phyloP scores from a whole-genome alignment of 768 basidiomycete species.

The Lactarius trivialis region DNA sequence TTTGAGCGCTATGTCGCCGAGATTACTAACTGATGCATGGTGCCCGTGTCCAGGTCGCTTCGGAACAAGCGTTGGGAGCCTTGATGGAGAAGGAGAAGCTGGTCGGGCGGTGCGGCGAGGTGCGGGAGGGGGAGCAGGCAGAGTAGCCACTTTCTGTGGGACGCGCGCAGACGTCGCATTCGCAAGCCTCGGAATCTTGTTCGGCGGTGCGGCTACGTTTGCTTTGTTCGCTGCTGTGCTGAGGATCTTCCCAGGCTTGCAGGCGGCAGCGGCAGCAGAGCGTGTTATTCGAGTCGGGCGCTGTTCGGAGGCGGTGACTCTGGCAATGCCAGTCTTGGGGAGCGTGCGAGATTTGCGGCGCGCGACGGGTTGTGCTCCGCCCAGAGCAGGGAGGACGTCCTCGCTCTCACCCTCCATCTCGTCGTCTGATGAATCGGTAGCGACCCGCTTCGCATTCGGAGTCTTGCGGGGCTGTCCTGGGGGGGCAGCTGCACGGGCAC shows the following conservation, averaged over 20 bases:
- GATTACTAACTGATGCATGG: slow-evolving; percentile 37
- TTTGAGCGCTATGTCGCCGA: slow-evolving; percentile 47
- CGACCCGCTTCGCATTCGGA: slow-evolving; percentile 65
- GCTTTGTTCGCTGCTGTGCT: slow-evolving; percentile 25
- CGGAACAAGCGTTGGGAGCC: slow-evolving; percentile 64
- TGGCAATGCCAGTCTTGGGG: slow-evolving; percentile 30
- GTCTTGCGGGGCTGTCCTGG: slow-evolving; percentile 87
- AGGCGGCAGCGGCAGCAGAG: slow-evolving; percentile 43
- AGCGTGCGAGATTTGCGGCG: slow-evolving; percentile 29
- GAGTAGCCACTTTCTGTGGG: slow-evolving; percentile 27
- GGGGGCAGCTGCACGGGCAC: slow-evolving; percentile 63
- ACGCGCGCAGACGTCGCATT: slow-evolving; percentile 42
- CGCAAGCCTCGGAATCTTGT: slow-evolving; percentile 37
- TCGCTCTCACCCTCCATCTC: slow-evolving; percentile 47
- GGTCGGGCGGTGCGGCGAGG: slow-evolving; percentile 38
- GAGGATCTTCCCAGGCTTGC: slow-evolving; percentile 25
- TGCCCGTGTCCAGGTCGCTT: slow-evolving; percentile 37
- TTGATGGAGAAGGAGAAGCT: slow-evolving; percentile 67
- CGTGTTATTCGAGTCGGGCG: slow-evolving; percentile 69
- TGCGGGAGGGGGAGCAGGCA: slow-evolving; percentile 32
- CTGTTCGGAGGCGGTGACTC: slow-evolving; percentile 62
- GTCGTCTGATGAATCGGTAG: slow-evolving; percentile 64
- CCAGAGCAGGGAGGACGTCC: slow-evolving; percentile 60
- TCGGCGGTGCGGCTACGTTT: slow-evolving; percentile 31
- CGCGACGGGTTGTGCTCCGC: slow-evolving; percentile 37